Conservation (phyloP, 805 yeast genomes). For the Lipomyces chichibuensis region DNA sequence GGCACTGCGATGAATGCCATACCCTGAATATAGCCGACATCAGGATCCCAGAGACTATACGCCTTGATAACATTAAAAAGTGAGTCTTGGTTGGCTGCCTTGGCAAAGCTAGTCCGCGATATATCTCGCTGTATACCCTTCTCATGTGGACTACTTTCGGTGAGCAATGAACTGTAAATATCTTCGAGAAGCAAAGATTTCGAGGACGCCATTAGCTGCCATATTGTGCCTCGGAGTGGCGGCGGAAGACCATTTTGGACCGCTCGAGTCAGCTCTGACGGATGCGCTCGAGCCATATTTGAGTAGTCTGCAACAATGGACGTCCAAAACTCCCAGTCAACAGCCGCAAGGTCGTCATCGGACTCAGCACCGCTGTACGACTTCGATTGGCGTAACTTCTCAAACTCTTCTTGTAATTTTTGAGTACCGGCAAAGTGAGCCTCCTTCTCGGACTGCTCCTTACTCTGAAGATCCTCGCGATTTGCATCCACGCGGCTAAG, state of each 20-base stretch:
- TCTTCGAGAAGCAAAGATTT: constrained; percentile 67
- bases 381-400: constrained; percentile 32
- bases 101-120: constrained; percentile 80
- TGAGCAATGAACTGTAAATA: constrained; percentile 54
- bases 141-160: constrained; percentile 63
- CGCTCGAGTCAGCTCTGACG: constrained; percentile 61
- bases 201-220: constrained; percentile 87
- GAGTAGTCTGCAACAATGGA: constrained; percentile 75
- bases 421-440: constrained; percentile 51
- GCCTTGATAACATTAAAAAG: constrained; percentile 77
- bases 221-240: constrained; percentile 82
- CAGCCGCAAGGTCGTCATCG: constrained; percentile 48
- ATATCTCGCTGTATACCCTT: constrained; percentile 79
- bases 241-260: constrained; percentile 80
- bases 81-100: constrained; percentile 63
- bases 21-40: constrained; percentile 97
- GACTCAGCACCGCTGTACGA: constrained; percentile 20
- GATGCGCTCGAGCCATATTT: constrained; percentile 62
- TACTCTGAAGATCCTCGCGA: constrained; percentile 53
- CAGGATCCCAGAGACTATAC: constrained; percentile 82
- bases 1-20: constrained; percentile 95
- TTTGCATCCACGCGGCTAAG: constrained; percentile 63
- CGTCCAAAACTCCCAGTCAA: constrained; percentile 68
- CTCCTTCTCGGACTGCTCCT: constrained; percentile 57
- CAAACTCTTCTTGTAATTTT: constrained; percentile 45